Percentiles rank a stretch among this genome's conserved stretches.
These are phyloP conservation scores for Aspergillus nomiae DNA, from an alignment of 2,329 filamentous ascomycete species.

Conservation along the genomic window DNA sequence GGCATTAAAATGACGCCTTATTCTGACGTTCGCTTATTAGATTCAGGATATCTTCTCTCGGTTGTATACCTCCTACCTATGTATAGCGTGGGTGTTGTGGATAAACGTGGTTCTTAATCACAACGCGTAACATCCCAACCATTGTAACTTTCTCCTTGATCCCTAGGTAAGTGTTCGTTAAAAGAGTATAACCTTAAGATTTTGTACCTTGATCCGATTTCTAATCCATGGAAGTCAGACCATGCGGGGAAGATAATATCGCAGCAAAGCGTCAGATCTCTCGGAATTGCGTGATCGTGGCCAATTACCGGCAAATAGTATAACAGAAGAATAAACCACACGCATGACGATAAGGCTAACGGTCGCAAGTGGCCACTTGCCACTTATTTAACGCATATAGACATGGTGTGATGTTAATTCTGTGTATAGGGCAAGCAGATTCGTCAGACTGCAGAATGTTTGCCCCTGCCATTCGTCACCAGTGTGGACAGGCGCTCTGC, in stretches of 20 bases:
- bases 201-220: background rate
- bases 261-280: background rate
- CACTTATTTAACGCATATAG: background rate
- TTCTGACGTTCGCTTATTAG: background rate
- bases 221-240: background rate
- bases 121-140: background rate
- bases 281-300: background rate
- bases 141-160: background rate
- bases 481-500: no score
- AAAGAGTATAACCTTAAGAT: background rate
- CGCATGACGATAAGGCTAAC: background rate
- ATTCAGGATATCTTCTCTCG: background rate
- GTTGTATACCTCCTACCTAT: background rate
- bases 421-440: no score
- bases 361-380: background rate
- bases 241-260: background rate
- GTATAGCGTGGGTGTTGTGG: background rate
- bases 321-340: background rate
- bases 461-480: no score
- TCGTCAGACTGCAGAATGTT: no score
- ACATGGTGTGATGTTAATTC: background rate
- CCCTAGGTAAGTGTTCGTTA: background rate
- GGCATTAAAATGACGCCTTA: slow-evolving; percentile 3
- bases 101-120: background rate
- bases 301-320: background rate